Evolutionary conservation across 2,329 filamentous ascomycete species (phyloP), one percentile per base, ranked within the genome.

Genomic region (Allantophomopsis cytisporea): DNA sequence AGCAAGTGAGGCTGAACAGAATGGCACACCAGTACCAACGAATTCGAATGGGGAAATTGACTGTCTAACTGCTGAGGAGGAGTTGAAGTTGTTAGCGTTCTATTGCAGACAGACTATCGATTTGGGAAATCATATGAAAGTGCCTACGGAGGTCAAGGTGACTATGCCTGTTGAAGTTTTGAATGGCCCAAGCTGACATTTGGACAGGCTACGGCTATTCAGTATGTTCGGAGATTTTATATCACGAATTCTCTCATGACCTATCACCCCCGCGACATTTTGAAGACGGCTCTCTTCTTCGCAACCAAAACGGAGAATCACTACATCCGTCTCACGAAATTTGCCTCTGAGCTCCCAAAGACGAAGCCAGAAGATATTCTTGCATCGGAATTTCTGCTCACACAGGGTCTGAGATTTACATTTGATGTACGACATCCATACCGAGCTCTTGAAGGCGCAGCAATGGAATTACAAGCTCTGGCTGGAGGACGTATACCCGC

Each of bases 201-300:
- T 13, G 16, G 15, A 37, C 28, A 58, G 55, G 53, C 54, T 16
- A 58, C 55, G 21, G 69, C 49, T 47, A 49, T 50, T 18, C 54
- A 54, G 48, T 95, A 93, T 57, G 72, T 98, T 43, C 83, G 85
- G 41, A 83, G 91, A 42, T 96, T 98, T 69, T 98, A 96, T 64
- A 73, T 94, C 31, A 89, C 83, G 54, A 94, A 96, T 62, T 93
- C 84, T 32, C 76, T 88, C 53, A 94, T 96, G 84, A 94, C 88
- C 21, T 96, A 98, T 57, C 84, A 89, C 45, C 89, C 88, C 0
- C 83, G 84, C 45, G 80, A 86, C 46, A 83, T 96, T 48, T 78
- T 94, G 56, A 85, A 88, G 55, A 91, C 87, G 21, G 85, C 83
- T 30, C 72, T 98, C 40, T 96, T 93, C 66, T 83, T 98, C 47